Evolutionary conservation across 306 rosid genomes (phyloP).

Genomic region (Cotoneaster glaucophyllus): DNA sequence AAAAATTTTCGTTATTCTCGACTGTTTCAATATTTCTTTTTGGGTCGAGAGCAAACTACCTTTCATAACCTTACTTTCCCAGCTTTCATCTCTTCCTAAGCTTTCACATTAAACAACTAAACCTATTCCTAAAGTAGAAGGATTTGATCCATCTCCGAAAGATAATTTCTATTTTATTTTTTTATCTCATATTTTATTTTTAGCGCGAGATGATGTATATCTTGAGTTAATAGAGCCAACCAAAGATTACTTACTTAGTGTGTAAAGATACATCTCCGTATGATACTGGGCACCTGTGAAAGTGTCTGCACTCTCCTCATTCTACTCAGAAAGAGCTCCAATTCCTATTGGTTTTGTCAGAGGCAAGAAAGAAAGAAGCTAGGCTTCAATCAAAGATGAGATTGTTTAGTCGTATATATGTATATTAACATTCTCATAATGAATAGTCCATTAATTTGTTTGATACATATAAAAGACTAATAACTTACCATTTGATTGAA

Average conservation of each 20-base stretch:
- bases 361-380: neutral
- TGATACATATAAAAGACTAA: too few species aligned
- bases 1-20: too few species aligned
- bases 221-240: neutral
- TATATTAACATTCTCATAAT: too few species aligned
- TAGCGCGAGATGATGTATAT: neutral
- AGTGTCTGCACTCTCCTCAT: neutral
- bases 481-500: too few species aligned
- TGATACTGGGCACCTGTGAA: neutral
- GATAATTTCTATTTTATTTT: too few species aligned
- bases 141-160: neutral
- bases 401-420: too few species aligned
- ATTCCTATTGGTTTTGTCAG: neutral
- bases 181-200: too few species aligned
- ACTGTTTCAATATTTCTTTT: too few species aligned
- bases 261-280: neutral
- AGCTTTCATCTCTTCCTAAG: neutral
- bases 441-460: too few species aligned
- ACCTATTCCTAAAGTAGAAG: neutral
- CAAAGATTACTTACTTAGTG: neutral
- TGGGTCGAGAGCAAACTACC: too few species aligned
- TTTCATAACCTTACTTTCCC: too few species aligned
- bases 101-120: neutral
- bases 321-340: neutral
- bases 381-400: neutral